Evolutionary conservation across 768 basidiomycete species (phyloP), one percentile per base, ranked within the genome.

Genomic region (Xerocomus potaroensis): DNA sequence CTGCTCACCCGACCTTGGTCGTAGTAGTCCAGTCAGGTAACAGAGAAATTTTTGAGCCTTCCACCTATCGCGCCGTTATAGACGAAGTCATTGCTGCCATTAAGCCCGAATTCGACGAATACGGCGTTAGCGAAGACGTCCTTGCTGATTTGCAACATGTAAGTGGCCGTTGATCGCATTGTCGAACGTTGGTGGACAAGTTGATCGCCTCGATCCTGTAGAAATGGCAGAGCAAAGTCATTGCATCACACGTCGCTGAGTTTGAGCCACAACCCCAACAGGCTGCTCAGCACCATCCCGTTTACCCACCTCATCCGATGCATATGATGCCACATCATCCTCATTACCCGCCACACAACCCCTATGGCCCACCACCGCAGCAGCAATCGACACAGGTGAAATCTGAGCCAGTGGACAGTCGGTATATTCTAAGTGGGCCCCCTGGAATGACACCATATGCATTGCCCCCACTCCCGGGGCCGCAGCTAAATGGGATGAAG

Each of bases 161-260:
- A 72, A 77, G 87, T 80, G 47, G 30, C 49, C 31, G 8, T 51
- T 42, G 43, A 33, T 55, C 32, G 19, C 45, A 32, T 53, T 5
- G 51, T 60, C n/a, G 15, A 38, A 26, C 9, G n/a, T 41, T 18
- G 9, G 21, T 37, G 21, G 40, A 43, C 34, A 54, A 33, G 50
- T 54, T 54, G 41, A 57, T 42, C 26, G 8, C 23, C 9, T 33
- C 5, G 4, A 12, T 29, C 9, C 2, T 22, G 29, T 69, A 97
- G 90, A 91, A 91, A 86, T 99, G 96, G 96, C 88, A 98, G 66
- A 77, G 76, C 61, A 96, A 96, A 66, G 84, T 99, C 40, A 79
- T 96, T 31, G 84, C 84, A n/a, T 94, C 91, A 3, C 84, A 87
- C 59, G 95, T 96, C 18, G 96, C 96, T 42, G 91, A 97, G 56